Percentiles rank a stretch among this genome's conserved stretches.
Conservation (phyloP, 441 rosid species). For the Eugenia klotzschiana region DNA sequence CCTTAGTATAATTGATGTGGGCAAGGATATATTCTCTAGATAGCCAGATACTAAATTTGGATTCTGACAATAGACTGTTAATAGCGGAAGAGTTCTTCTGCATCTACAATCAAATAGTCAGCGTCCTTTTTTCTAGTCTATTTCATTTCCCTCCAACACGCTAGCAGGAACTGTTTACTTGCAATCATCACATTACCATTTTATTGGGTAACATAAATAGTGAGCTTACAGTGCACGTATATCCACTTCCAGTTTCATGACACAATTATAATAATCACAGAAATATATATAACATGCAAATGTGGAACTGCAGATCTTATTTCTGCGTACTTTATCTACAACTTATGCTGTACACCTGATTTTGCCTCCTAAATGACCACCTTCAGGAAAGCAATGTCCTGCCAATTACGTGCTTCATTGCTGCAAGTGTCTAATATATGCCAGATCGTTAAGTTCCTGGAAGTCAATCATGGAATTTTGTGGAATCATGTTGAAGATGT, state of each 20-base stretch:
- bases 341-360: conserved; percentile 1
- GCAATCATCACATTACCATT: neutral
- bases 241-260: neutral
- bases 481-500: conserved; percentile 7
- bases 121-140: neutral
- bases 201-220: neutral
- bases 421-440: conserved; percentile 7
- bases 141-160: neutral
- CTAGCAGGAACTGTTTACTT: neutral
- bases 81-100: neutral
- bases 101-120: neutral
- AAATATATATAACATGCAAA: neutral
- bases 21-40: neutral
- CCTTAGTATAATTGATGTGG: neutral
- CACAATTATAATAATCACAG: neutral
- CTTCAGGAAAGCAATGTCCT: neutral
- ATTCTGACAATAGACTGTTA: neutral
- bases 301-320: neutral
- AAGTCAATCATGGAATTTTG: conserved; percentile 12
- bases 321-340: neutral
- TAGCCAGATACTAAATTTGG: neutral
- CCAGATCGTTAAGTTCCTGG: conserved; percentile 12
- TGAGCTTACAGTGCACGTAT: neutral
- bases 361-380: neutral
- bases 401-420: neutral